Evolutionary conservation across 2,329 filamentous ascomycete genomes (phyloP).

Genomic region (Aquanectria penicillioides): DNA sequence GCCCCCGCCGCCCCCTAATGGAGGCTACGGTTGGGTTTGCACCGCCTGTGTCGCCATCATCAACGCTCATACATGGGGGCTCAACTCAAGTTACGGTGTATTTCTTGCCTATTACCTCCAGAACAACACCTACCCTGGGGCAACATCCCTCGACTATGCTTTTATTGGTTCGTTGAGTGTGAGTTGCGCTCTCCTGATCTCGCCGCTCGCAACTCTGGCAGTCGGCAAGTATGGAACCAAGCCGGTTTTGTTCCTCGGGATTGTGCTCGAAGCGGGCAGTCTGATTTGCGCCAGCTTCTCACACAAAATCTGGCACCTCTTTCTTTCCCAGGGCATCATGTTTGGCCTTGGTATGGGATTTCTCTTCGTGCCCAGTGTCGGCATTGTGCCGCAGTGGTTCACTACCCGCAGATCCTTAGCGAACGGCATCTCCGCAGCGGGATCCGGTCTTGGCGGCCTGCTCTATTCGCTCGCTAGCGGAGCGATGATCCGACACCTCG

Average conservation of each 20-base stretch:
- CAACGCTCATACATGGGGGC: slow-evolving; percentile 79
- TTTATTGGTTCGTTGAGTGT: slow-evolving; percentile 70
- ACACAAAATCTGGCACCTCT: slow-evolving; percentile 76
- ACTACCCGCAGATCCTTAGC: slow-evolving; percentile 73
- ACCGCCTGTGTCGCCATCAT: slow-evolving; percentile 56
- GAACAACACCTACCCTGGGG: slow-evolving; percentile 69
- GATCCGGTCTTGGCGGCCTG: slow-evolving; percentile 79
- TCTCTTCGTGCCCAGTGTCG: slow-evolving; percentile 74
- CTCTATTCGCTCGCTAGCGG: slow-evolving; percentile 74
- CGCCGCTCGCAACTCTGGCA: slow-evolving; percentile 72
- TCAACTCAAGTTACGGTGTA: slow-evolving; percentile 65
- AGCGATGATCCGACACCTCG: slow-evolving; percentile 72
- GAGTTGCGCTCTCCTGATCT: slow-evolving; percentile 68
- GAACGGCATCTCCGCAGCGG: slow-evolving; percentile 74
- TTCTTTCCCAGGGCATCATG: slow-evolving; percentile 77
- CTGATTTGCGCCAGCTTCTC: slow-evolving; percentile 79
- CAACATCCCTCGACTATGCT: slow-evolving; percentile 74
- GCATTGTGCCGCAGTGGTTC: slow-evolving; percentile 80
- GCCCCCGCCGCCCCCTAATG: slow-evolving; percentile 59
- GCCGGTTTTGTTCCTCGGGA: slow-evolving; percentile 70
- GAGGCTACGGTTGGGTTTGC: slow-evolving; percentile 66
- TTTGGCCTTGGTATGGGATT: slow-evolving; percentile 86
- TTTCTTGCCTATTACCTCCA: slow-evolving; percentile 68
- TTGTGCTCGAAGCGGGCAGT: slow-evolving; percentile 69
- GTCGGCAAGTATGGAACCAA: slow-evolving; percentile 72